phyloP scores from a whole-genome alignment of 768 basidiomycete genomes.

The Psilocybe azurescens region DNA sequence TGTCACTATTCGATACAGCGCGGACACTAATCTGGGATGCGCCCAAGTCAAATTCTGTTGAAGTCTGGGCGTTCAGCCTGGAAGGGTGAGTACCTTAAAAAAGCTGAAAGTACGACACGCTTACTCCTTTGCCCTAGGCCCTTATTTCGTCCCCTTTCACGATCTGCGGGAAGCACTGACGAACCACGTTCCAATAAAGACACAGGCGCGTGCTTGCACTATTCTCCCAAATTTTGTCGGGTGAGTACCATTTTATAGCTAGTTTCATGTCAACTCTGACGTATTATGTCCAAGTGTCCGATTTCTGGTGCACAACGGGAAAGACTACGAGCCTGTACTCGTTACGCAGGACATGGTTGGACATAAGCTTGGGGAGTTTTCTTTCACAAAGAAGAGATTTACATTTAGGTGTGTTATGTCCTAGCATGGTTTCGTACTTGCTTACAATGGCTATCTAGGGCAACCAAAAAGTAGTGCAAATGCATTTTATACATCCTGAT shows the following conservation, averaged over 20 bases:
- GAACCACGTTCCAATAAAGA: conserved; percentile 86
- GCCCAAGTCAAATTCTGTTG: conserved; percentile 60
- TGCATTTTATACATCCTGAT: background rate
- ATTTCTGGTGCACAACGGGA: conserved; percentile 95
- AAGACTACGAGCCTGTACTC: conserved; percentile 82
- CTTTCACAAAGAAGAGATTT: conserved; percentile 88
- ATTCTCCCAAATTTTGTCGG: conserved; percentile 97
- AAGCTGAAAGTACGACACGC: background rate
- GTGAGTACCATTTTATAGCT: conserved; percentile 46
- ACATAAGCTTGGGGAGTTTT: conserved; percentile 96
- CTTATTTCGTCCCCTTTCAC: conserved; percentile 93
- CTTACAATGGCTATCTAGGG: conserved; percentile 10
- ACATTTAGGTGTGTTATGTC: conserved; percentile 72
- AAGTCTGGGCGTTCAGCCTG: conserved; percentile 80
- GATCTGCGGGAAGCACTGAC: conserved; percentile 81
- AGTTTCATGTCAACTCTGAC: background rate
- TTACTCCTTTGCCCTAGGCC: conserved; percentile 57
- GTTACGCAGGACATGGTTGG: conserved; percentile 99
- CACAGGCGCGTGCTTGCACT: conserved; percentile 87
- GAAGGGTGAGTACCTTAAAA: conserved; percentile 61
- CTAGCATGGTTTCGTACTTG: background rate
- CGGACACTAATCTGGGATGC: conserved; percentile 47
- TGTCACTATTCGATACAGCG: conserved; percentile 17
- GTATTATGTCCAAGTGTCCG: conserved; percentile 56
- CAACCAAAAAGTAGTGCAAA: conserved; percentile 23